These are phyloP conservation scores for Symbiodinium natans DNA, from an alignment of 73 alveolate species.

Conservation along the genomic window DNA sequence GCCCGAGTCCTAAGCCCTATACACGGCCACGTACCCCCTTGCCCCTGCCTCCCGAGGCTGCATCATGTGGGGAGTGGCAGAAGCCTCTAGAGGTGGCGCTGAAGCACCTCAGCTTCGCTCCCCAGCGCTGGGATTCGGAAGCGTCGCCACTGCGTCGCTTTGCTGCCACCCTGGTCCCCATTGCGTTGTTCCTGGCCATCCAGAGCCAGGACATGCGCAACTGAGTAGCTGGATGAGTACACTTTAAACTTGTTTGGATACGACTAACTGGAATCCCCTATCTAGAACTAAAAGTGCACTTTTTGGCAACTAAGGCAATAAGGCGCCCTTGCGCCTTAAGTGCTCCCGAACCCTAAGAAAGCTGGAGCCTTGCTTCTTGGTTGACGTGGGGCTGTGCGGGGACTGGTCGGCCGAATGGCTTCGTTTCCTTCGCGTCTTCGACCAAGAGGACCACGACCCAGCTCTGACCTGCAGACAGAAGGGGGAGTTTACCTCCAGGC, in stretches of 20 bases:
- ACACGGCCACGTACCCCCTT: not conserved
- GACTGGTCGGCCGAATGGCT: not conserved
- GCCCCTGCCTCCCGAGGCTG: not conserved
- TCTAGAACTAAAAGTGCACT: too few relatives aligned
- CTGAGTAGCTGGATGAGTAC: too few relatives aligned
- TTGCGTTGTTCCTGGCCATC: not conserved
- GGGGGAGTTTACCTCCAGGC: not conserved
- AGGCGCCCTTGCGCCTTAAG: not conserved
- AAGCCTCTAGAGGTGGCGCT: not conserved
- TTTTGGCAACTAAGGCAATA: not conserved
- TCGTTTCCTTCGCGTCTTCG: not conserved
- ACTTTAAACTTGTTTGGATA: too few relatives aligned
- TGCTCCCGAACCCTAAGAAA: not conserved
- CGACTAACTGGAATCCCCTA: too few relatives aligned
- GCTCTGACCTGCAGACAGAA: not conserved
- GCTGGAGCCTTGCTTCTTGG: not conserved
- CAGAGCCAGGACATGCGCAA: too few relatives aligned
- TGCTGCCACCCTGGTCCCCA: slow-evolving; percentile 1
- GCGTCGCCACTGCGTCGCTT: not conserved
- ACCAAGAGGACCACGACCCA: not conserved
- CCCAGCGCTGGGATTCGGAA: not conserved
- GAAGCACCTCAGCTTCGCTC: not conserved
- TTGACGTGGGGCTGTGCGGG: not conserved
- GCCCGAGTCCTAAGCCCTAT: too few relatives aligned
- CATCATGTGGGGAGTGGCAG: not conserved